Conservation (phyloP, 495 filamentous ascomycete genomes). For the Tricharina praecox region DNA sequence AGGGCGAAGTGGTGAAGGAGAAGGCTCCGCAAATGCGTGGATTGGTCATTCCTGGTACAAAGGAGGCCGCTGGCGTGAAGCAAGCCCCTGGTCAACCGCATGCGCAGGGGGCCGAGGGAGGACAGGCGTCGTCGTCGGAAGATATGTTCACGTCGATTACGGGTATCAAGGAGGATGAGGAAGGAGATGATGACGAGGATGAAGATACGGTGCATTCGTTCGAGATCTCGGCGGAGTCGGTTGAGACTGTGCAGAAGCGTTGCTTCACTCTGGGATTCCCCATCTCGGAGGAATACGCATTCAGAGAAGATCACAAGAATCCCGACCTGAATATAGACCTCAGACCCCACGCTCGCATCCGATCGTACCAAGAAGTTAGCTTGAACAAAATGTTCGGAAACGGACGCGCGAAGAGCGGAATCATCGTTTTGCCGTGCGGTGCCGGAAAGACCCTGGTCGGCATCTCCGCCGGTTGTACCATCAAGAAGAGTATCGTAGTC, state of each 20-base stretch:
- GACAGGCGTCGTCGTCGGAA: conserved; percentile 24
- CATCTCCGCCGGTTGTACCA: conserved; percentile 90
- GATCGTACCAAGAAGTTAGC: conserved; percentile 89
- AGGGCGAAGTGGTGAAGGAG: conserved; percentile 58
- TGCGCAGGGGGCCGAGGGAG: conserved; percentile 3
- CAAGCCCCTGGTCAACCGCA: conserved; percentile 36
- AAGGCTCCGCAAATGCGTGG: conserved; percentile 76
- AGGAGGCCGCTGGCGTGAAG: conserved; percentile 70
- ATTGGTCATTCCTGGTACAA: conserved; percentile 86
- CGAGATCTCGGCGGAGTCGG: conserved; percentile 58
- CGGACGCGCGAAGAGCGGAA: conserved; percentile 85
- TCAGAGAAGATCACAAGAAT: conserved; percentile 81
- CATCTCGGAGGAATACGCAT: conserved; percentile 92
- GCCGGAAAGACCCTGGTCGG: conserved; percentile 95
- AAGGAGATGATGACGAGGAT: conserved; percentile 83
- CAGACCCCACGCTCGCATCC: conserved; percentile 65
- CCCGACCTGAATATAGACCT: conserved; percentile 83
- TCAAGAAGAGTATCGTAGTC: conserved; percentile 89
- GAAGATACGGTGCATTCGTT: conserved; percentile 86
- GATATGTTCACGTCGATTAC: conserved; percentile 41
- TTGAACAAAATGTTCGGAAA: conserved; percentile 99
- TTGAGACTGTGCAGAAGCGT: conserved; percentile 75
- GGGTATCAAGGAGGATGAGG: conserved; percentile 44
- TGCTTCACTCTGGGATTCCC: conserved; percentile 76
- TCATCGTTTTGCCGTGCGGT: conserved; percentile 93